Percentiles rank a stretch among this genome's conserved stretches.
Conservation (phyloP, 148 eudicot species). For the Rhododendron ferrugineum region DNA sequence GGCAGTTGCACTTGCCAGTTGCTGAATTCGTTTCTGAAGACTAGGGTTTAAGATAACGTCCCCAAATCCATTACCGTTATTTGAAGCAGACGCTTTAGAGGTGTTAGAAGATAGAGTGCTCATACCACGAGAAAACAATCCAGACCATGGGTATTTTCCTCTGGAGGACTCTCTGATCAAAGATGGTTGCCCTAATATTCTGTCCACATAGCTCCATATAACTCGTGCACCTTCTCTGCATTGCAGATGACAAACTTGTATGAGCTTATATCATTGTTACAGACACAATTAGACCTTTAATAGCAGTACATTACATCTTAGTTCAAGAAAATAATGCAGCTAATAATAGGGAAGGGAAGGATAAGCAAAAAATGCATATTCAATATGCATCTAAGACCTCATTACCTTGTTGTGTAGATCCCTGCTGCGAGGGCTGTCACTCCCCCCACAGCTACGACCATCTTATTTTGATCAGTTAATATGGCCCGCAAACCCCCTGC, state of each 20-base stretch:
- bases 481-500: slow-evolving; percentile 85
- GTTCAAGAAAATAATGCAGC: slow-evolving; percentile 6
- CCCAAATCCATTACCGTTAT: slow-evolving; percentile 74
- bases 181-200: slow-evolving; percentile 97
- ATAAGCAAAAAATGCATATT: neutral
- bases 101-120: slow-evolving; percentile 42
- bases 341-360: neutral
- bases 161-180: slow-evolving; percentile 91
- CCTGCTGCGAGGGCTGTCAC: slow-evolving; percentile 96
- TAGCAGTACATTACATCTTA: neutral
- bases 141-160: slow-evolving; percentile 97
- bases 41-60: slow-evolving; percentile 84
- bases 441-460: slow-evolving; percentile 93
- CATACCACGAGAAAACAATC: slow-evolving; percentile 53
- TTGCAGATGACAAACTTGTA: slow-evolving; percentile 6
- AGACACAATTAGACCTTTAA: neutral
- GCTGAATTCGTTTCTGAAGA: slow-evolving; percentile 82
- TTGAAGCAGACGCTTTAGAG: slow-evolving; percentile 28
- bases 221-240: slow-evolving; percentile 98
- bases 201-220: slow-evolving; percentile 90
- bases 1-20: slow-evolving; percentile 87
- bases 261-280: neutral
- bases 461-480: slow-evolving; percentile 93
- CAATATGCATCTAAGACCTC: neutral
- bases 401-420: slow-evolving; percentile 90